A percentile compares a stretch with the other conserved stretches of the same genome.
Conservation (phyloP, 192 early-diverging fungal species). For the Umbelopsis vinacea region DNA sequence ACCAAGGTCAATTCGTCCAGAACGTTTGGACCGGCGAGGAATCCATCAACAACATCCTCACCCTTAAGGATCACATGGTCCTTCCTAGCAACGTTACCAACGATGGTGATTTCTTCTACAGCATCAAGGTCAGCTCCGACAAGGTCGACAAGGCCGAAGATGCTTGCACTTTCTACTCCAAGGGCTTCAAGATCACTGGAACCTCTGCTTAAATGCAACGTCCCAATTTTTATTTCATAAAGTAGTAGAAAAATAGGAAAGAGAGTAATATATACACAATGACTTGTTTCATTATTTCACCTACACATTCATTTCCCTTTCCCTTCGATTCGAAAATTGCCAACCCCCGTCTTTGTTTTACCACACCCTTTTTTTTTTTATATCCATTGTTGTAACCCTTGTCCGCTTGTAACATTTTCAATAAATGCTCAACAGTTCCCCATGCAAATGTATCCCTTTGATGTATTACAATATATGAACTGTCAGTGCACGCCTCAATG, state of each 20-base stretch:
- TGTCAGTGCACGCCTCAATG: too few species aligned
- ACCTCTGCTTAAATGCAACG: neutral
- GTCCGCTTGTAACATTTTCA: constrained; percentile 25
- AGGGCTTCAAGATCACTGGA: constrained; percentile 28
- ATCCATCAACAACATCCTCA: constrained; percentile 29
- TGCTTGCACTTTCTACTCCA: constrained; percentile 29
- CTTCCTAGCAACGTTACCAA: constrained; percentile 17
- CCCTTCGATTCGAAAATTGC: too few species aligned
- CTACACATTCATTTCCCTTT: too few species aligned
- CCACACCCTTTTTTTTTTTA: neutral
- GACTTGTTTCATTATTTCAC: too few species aligned
- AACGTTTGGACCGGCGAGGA: constrained; percentile 30
- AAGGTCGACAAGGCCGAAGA: constrained; percentile 21
- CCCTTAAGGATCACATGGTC: constrained; percentile 35
- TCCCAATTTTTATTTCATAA: too few species aligned
- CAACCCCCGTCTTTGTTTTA: too few species aligned
- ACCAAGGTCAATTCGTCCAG: constrained; percentile 22
- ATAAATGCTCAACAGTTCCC: constrained; percentile 15
- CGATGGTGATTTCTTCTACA: constrained; percentile 33
- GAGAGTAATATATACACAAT: constrained; percentile 11
- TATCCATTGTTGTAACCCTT: constrained; percentile 11
- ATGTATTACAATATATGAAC: too few species aligned
- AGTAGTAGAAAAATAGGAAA: neutral
- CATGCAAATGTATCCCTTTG: too few species aligned
- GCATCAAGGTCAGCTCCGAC: constrained; percentile 22